These are phyloP conservation scores for Ulmus americana DNA, from an alignment of 331 rosid species.

Conservation along the genomic window DNA sequence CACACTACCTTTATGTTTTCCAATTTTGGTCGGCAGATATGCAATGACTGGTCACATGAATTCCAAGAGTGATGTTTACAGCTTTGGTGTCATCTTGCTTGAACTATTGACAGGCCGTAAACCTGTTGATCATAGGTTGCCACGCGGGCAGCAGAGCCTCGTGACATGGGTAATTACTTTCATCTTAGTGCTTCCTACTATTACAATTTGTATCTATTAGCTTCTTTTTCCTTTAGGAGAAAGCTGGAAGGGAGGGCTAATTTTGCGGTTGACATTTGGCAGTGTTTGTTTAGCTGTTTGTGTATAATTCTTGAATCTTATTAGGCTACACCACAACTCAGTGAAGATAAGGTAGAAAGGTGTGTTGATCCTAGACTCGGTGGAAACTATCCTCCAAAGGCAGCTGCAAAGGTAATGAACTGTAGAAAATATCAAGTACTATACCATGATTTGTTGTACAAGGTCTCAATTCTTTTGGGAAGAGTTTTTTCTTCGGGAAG, in stretches of 20 bases:
- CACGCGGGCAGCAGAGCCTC: conserved; percentile 87
- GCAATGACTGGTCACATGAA: conserved; percentile 74
- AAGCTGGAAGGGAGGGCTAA: not conserved
- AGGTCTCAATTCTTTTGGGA: too few species aligned
- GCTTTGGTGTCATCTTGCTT: conserved; percentile 70
- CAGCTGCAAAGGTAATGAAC: conserved; percentile 67
- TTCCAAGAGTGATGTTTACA: conserved; percentile 75
- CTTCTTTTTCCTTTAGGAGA: not conserved
- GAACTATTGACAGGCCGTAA: conserved; percentile 78
- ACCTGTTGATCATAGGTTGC: conserved; percentile 76
- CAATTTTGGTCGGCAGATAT: conserved; percentile 45
- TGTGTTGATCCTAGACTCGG: conserved; percentile 64
- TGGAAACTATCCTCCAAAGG: conserved; percentile 67
- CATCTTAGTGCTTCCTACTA: conserved; percentile 3
- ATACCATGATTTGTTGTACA: too few species aligned
- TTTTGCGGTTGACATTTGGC: conserved; percentile 3
- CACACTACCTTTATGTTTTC: conserved; percentile 6
- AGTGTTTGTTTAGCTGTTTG: conserved; percentile 22
- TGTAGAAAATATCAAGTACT: too few species aligned
- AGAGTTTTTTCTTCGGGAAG: too few species aligned
- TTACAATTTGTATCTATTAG: conserved; percentile 8
- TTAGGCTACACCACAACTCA: conserved; percentile 76
- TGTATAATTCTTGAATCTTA: conserved; percentile 12
- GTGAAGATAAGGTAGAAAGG: conserved; percentile 77
- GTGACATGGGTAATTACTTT: conserved; percentile 66